A percentile compares a stretch with the other conserved stretches of the same genome.
These are phyloP conservation scores for Groenewaldozyma sp. DNA, from an alignment of 1,139 yeast species.

Conservation along the genomic window DNA sequence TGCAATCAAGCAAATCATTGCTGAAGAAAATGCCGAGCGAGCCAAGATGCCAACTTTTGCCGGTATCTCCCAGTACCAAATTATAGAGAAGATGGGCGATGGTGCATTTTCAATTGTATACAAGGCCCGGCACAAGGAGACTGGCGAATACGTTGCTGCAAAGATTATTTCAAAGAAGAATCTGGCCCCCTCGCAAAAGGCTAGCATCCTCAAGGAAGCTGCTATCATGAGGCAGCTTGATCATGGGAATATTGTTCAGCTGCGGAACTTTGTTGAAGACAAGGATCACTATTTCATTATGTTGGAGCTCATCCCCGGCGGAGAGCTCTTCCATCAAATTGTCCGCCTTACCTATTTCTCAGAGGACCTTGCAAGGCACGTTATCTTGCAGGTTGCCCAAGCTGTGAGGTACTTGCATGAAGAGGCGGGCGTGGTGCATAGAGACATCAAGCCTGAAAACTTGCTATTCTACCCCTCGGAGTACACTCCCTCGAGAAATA, in stretches of 20 bases:
- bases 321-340: constrained; percentile 90
- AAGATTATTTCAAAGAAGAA: constrained; percentile 73
- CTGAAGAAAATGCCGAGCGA: constrained; percentile 44
- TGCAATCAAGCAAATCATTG: constrained; percentile 53
- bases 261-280: constrained; percentile 60
- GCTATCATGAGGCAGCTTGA: constrained; percentile 65
- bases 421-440: constrained; percentile 77
- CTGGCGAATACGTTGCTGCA: constrained; percentile 58
- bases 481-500: constrained; percentile 42
- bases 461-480: constrained; percentile 72
- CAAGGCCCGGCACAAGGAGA: constrained; percentile 47
- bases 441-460: constrained; percentile 95
- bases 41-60: constrained; percentile 38
- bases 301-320: constrained; percentile 83
- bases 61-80: constrained; percentile 39
- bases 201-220: constrained; percentile 71
- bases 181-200: constrained; percentile 39
- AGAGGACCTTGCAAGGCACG: constrained; percentile 77
- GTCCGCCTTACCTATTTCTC: constrained; percentile 85
- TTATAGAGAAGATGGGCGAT: constrained; percentile 40
- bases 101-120: constrained; percentile 91
- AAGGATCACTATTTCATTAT: constrained; percentile 63
- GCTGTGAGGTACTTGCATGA: constrained; percentile 78
- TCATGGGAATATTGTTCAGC: constrained; percentile 65
- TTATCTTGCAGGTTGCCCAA: constrained; percentile 72